Percentiles rank a stretch among this genome's conserved stretches.
These are phyloP conservation scores for Syzygium aqueum DNA, from an alignment of 345 rosid species.

Conservation along the genomic window DNA sequence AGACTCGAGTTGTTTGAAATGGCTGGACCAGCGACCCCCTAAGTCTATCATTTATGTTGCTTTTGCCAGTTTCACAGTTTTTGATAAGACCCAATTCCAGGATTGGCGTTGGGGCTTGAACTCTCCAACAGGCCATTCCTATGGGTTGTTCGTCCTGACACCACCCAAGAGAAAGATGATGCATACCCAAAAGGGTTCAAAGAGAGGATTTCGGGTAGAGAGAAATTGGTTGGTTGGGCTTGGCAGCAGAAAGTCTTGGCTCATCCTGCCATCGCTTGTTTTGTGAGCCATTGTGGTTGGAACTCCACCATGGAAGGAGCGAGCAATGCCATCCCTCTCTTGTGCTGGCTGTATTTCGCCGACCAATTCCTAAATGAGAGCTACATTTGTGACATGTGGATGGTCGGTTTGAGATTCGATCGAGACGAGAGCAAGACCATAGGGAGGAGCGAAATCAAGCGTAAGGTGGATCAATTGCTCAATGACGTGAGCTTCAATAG, in stretches of 20 bases:
- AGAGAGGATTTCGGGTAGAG: conserved; percentile 6
- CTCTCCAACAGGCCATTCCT: conserved; percentile 10
- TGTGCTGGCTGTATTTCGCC: conserved; percentile 25
- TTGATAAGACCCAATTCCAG: conserved; percentile 10
- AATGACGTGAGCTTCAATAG: neutral
- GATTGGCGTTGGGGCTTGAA: conserved; percentile 26
- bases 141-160: conserved; percentile 19
- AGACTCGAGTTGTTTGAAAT: conserved; percentile 1
- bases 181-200: conserved; percentile 12
- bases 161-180: neutral
- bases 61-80: conserved; percentile 17
- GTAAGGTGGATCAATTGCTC: neutral
- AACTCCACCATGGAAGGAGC: conserved; percentile 51
- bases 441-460: neutral
- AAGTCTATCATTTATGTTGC: conserved; percentile 23
- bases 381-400: conserved; percentile 35
- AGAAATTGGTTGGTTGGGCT: conserved; percentile 15
- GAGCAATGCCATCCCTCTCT: conserved; percentile 37
- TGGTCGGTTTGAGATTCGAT: conserved; percentile 16
- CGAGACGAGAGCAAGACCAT: neutral
- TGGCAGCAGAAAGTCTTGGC: conserved; percentile 11
- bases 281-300: conserved; percentile 56
- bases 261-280: conserved; percentile 14
- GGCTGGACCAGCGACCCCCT: conserved; percentile 6
- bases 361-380: conserved; percentile 30